Percentiles rank a stretch among this genome's conserved stretches.
Conservation (phyloP, 2,329 filamentous ascomycete species). For the Xenosphaeropsis pyriputrescens region DNA sequence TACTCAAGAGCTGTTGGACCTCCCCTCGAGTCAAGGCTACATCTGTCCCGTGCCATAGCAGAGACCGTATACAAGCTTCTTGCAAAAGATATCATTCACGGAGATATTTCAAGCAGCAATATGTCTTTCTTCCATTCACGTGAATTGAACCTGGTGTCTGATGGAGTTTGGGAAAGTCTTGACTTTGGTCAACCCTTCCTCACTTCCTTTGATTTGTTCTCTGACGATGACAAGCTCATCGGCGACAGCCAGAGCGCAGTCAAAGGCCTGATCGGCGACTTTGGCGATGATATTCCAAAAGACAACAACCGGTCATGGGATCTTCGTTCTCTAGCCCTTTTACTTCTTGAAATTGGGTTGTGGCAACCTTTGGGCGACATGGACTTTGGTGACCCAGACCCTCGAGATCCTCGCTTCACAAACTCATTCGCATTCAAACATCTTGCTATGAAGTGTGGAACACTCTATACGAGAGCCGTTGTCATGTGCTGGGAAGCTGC, state of each 20-base stretch:
- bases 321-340: slow-evolving; percentile 58
- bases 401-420: too few relatives aligned
- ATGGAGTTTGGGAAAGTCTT: slow-evolving; percentile 28
- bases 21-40: slow-evolving; percentile 63
- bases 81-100: slow-evolving; percentile 52
- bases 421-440: too few relatives aligned
- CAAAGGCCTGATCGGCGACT: slow-evolving; percentile 46
- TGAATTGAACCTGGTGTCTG: neutral
- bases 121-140: slow-evolving; percentile 42
- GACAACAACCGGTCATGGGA: slow-evolving; percentile 47
- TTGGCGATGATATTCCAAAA: slow-evolving; percentile 20
- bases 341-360: slow-evolving; percentile 60
- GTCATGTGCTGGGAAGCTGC: slow-evolving; percentile 58
- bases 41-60: slow-evolving; percentile 56
- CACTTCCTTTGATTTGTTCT: slow-evolving; percentile 64
- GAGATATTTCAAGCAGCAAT: slow-evolving; percentile 52
- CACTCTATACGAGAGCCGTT: slow-evolving; percentile 61
- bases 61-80: slow-evolving; percentile 64
- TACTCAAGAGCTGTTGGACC: slow-evolving; percentile 26
- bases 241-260: slow-evolving; percentile 7
- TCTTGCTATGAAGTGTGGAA: slow-evolving; percentile 39
- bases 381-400: slow-evolving; percentile 6
- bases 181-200: slow-evolving; percentile 56
- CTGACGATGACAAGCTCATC: slow-evolving; percentile 20
- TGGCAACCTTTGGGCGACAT: slow-evolving; percentile 46